Conservation (phyloP, 2,329 filamentous ascomycete genomes). For the Diaporthe longicolla region DNA sequence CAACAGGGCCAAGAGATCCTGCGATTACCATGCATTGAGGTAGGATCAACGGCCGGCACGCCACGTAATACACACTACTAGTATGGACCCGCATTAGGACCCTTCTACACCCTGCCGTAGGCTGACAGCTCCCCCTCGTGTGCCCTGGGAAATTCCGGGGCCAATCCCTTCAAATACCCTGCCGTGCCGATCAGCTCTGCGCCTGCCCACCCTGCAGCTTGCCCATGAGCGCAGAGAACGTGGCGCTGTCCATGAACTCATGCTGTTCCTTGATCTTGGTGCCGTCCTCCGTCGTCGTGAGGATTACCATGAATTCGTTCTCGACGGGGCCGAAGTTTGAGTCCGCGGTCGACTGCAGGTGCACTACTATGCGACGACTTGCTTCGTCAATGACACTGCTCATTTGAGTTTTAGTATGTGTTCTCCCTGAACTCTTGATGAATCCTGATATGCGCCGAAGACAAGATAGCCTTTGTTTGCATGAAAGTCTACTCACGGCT, state of each 20-base stretch:
- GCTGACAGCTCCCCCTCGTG: not conserved
- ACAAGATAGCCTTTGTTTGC: not conserved
- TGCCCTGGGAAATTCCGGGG: not conserved
- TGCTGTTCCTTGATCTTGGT: not conserved
- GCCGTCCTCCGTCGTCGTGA: not conserved
- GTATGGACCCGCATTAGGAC: not conserved
- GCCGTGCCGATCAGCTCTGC: not conserved
- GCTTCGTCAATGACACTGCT: not conserved
- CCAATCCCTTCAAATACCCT: not conserved
- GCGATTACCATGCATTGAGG: not conserved
- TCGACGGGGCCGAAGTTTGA: not conserved
- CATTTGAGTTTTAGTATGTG: not conserved
- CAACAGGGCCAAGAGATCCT: not conserved
- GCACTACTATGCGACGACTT: not conserved
- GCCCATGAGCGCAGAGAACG: not conserved
- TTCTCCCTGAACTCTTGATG: no score
- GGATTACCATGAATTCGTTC: not conserved
- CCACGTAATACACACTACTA: not conserved
- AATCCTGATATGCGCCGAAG: no score
- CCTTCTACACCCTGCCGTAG: not conserved
- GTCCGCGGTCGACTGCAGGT: not conserved
- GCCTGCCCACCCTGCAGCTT: not conserved
- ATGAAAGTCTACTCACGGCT: not conserved
- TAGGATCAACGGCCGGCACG: not conserved
- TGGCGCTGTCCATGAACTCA: conserved; percentile 1